A percentile compares a stretch with the other conserved stretches of the same genome.
These are phyloP conservation scores for Starmera dryadoides DNA, from an alignment of 805 yeast species.

Conservation along the genomic window DNA sequence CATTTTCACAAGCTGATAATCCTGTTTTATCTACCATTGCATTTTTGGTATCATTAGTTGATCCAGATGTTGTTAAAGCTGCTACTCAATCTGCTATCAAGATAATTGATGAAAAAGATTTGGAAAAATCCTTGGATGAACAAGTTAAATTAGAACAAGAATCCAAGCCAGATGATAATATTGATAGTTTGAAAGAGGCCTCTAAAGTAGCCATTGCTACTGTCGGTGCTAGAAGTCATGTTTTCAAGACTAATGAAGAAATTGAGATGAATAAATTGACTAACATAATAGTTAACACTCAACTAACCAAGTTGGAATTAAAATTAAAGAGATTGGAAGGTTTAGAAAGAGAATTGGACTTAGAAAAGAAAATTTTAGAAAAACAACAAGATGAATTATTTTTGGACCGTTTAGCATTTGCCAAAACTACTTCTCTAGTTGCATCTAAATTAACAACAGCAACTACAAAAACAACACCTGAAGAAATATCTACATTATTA, in stretches of 20 bases:
- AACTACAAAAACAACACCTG: conserved; percentile 20
- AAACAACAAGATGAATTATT: conserved; percentile 62
- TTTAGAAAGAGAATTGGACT: conserved; percentile 58
- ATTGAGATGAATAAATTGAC: conserved; percentile 61
- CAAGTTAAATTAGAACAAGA: conserved; percentile 15
- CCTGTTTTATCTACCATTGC: conserved; percentile 93
- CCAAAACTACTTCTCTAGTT: conserved; percentile 47
- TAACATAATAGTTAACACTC: conserved; percentile 50
- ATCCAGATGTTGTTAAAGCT: conserved; percentile 77
- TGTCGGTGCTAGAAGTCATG: conserved; percentile 70
- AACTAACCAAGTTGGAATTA: conserved; percentile 55
- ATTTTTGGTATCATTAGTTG: conserved; percentile 78
- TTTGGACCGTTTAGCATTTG: conserved; percentile 58
- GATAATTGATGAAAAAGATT: conserved; percentile 17
- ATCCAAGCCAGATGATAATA: conserved; percentile 3
- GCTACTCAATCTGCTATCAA: conserved; percentile 61
- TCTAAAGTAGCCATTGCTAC: conserved; percentile 67
- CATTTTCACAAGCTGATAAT: conserved; percentile 80
- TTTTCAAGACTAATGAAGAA: conserved; percentile 76
- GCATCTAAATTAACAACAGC: conserved; percentile 38
- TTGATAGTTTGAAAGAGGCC: conserved; percentile 41
- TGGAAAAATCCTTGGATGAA: conserved; percentile 10
- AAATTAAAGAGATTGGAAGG: conserved; percentile 53
- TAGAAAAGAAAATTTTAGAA: conserved; percentile 52
- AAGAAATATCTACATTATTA: conserved; percentile 12